Evolutionary conservation across 805 yeast genomes (phyloP).

Genomic region (Pichia gijzeniarum): DNA sequence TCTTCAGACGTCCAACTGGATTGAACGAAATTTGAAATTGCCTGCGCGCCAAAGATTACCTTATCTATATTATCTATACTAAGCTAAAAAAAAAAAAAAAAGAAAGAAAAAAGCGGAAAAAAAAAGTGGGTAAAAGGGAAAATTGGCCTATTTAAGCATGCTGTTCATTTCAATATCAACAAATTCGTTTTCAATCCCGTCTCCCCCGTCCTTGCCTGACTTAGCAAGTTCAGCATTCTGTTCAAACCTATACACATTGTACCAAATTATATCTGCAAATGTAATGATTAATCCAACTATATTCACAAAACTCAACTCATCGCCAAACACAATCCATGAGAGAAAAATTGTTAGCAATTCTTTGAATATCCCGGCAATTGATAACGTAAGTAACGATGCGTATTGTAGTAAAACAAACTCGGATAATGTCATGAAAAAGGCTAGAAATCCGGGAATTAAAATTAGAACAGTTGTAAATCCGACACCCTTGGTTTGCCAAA

Average conservation of each 20-base stretch:
- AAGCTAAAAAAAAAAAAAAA: too few relatives aligned
- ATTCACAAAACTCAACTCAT: conserved; percentile 60
- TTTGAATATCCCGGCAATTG: conserved; percentile 89
- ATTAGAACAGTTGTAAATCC: conserved; percentile 50
- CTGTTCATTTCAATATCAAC: conserved; percentile 17
- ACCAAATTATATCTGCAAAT: conserved; percentile 72
- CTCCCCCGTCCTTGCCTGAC: neutral
- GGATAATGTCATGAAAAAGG: conserved; percentile 82
- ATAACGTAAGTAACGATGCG: conserved; percentile 78
- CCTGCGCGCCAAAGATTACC: too few relatives aligned
- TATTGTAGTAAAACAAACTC: conserved; percentile 79
- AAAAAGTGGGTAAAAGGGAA: too few relatives aligned
- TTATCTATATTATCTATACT: too few relatives aligned
- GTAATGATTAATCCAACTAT: conserved; percentile 70
- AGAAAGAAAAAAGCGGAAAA: too few relatives aligned
- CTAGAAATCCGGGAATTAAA: conserved; percentile 76
- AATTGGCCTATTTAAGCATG: neutral
- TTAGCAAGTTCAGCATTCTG: conserved; percentile 15
- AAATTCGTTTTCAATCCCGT: conserved; percentile 13
- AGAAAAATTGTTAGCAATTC: conserved; percentile 78
- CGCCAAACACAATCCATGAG: conserved; percentile 68
- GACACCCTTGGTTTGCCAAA: conserved; percentile 63
- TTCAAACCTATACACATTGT: conserved; percentile 59
- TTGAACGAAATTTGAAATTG: too few relatives aligned
- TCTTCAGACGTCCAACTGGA: too few relatives aligned